Evolutionary conservation across 1,139 yeast species (phyloP), one percentile per base, ranked within the genome.

Genomic region (Candida sanyaensis): DNA sequence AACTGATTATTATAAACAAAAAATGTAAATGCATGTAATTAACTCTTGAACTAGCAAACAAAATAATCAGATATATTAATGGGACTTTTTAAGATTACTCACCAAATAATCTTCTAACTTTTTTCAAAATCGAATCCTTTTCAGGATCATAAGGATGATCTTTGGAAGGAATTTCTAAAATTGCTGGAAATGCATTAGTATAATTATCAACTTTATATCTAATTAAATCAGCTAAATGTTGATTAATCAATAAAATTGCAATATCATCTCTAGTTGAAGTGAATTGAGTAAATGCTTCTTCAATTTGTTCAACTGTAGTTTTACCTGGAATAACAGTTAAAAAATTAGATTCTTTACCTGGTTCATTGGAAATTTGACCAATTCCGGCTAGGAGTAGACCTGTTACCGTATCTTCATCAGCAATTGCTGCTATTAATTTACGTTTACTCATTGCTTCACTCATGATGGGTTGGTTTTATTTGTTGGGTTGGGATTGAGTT

Each of bases 81-180:
- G 21, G 21, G 21, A 17, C 21, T 9, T 11, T 11, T 11, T 11
- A 5, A 9, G 5, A 13, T 60, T 75, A 90, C 71, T 92, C 98
- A 41, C 98, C 98, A 73, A 92, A 92, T 56, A 93, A 75, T 65
- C 96, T 84, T 75, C 96, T 87, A 30, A 93, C 99, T 66, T 96
- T 86, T 73, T 95, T 86, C 71, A 93, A 78, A 47, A 93, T 91
- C 23, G 96, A 87, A 69, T 93, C 99, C 83, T 92, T 95, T 67
- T 92, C 98, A 24, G 99, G 99, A 67, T 93, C 92, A 66, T 93
- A 93, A 23, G 99, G 99, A 66, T 93, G 98, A 64, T 93, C 99
- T 73, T 93, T 93, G 13, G 98, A 89, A 36, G 99, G 99, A 57
- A 93, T 93, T 70, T 93, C 99, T 62, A 93, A 77, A 45, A 93